A percentile compares a stretch with the other conserved stretches of the same genome.
Conservation (phyloP, 2,329 filamentous ascomycete genomes). For the Herpotrichia juniperi region DNA sequence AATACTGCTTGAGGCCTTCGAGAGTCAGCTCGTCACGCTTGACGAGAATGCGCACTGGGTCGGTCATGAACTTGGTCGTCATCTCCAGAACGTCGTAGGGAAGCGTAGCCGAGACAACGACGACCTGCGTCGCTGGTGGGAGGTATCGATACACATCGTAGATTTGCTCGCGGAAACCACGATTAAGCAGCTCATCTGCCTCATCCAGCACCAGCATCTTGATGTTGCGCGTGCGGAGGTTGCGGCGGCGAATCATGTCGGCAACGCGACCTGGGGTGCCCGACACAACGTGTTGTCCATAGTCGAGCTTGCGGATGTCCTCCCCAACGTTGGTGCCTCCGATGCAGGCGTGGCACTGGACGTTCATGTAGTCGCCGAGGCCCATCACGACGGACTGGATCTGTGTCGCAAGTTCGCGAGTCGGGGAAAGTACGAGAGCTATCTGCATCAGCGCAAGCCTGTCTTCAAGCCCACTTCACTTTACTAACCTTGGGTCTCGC, state of each 20-base stretch:
- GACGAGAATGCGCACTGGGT: slow-evolving; percentile 93
- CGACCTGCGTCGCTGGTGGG: slow-evolving; percentile 96
- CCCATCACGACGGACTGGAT: slow-evolving; percentile 99
- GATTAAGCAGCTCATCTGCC: slow-evolving; percentile 82
- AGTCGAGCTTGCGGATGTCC: slow-evolving; percentile 96
- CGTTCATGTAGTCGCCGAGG: slow-evolving; percentile 99
- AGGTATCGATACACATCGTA: slow-evolving; percentile 99
- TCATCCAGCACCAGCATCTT: slow-evolving; percentile 81
- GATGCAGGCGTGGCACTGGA: slow-evolving; percentile 98
- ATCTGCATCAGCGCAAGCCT: not conserved
- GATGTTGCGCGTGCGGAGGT: slow-evolving; percentile 75
- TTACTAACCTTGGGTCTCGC: slow-evolving; percentile 75
- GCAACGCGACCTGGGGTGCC: slow-evolving; percentile 95
- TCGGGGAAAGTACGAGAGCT: slow-evolving; percentile 92
- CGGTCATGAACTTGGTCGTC: slow-evolving; percentile 99
- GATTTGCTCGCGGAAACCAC: slow-evolving; percentile 97
- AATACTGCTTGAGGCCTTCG: slow-evolving; percentile 98
- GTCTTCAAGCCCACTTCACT: not conserved
- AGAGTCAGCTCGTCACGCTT: slow-evolving; percentile 99
- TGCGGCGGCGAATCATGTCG: slow-evolving; percentile 80
- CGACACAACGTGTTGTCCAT: slow-evolving; percentile 96
- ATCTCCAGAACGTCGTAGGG: slow-evolving; percentile 98
- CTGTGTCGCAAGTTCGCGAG: slow-evolving; percentile 94
- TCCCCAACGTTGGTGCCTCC: slow-evolving; percentile 97
- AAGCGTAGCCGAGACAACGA: slow-evolving; percentile 94